These are phyloP conservation scores for Fermentozyma sake DNA, from an alignment of 1,139 yeast species.

Conservation along the genomic window DNA sequence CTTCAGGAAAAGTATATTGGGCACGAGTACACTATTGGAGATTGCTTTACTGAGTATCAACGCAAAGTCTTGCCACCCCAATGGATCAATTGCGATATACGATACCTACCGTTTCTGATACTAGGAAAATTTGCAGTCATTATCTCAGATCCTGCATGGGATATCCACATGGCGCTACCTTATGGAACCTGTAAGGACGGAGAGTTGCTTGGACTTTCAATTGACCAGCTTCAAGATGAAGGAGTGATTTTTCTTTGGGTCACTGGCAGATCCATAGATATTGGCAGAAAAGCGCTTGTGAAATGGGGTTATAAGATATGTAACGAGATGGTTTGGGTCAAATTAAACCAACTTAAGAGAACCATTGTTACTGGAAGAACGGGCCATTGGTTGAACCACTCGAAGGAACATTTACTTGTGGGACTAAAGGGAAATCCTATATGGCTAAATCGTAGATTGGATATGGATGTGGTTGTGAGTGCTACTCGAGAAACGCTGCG, in stretches of 20 bases:
- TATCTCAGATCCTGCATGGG: slow-evolving; percentile 91
- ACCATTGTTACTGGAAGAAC: slow-evolving; percentile 95
- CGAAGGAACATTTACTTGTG: slow-evolving; percentile 84
- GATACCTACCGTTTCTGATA: slow-evolving; percentile 59
- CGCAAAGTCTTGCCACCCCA: slow-evolving; percentile 53
- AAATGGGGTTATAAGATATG: slow-evolving; percentile 80
- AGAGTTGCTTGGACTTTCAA: slow-evolving; percentile 63
- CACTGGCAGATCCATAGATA: slow-evolving; percentile 87
- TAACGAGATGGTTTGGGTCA: slow-evolving; percentile 88
- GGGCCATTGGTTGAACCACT: slow-evolving; percentile 95
- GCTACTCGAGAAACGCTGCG: slow-evolving; percentile 83
- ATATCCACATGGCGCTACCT: slow-evolving; percentile 76
- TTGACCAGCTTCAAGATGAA: slow-evolving; percentile 70
- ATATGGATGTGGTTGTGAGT: slow-evolving; percentile 75
- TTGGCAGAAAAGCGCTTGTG: slow-evolving; percentile 70
- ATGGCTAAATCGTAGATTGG: slow-evolving; percentile 68
- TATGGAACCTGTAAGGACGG: slow-evolving; percentile 73
- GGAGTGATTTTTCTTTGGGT: slow-evolving; percentile 89
- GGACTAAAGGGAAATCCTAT: slow-evolving; percentile 77
- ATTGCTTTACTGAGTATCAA: slow-evolving; percentile 38
- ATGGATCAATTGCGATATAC: slow-evolving; percentile 83
- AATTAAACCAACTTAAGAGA: slow-evolving; percentile 78
- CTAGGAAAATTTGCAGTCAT: slow-evolving; percentile 85
- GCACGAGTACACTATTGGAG: slow-evolving; percentile 53
- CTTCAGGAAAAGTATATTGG: slow-evolving; percentile 5